Percentiles rank a stretch among this genome's conserved stretches.
phyloP scores from a whole-genome alignment of 495 filamentous ascomycete species.

The Aspergillus biplanus region DNA sequence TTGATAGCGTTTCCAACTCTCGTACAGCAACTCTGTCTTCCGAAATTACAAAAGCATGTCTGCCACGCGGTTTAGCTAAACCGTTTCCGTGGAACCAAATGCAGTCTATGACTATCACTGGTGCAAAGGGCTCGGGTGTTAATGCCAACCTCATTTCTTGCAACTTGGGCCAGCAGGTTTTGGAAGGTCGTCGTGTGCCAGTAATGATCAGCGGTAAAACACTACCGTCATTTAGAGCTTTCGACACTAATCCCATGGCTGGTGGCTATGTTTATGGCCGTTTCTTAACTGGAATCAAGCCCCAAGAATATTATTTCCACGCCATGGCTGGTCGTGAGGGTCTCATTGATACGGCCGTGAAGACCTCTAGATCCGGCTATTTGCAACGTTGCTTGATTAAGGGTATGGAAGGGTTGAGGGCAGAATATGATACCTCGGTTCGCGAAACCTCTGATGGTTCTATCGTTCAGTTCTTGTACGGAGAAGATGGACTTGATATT shows the following conservation, averaged over 20 bases:
- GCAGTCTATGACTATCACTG: constrained; percentile 97
- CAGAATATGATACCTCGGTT: constrained; percentile 92
- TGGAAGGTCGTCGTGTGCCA: constrained; percentile 93
- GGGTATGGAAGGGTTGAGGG: constrained; percentile 94
- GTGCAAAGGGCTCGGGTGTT: constrained; percentile 89
- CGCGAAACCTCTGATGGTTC: constrained; percentile 86
- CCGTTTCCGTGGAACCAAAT: constrained; percentile 97
- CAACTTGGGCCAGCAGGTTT: constrained; percentile 93
- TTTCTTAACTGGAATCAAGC: constrained; percentile 96
- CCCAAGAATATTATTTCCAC: constrained; percentile 99
- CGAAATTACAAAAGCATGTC: constrained; percentile 73
- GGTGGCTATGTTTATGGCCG: constrained; percentile 94
- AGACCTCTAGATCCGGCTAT: constrained; percentile 96
- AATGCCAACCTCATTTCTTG: constrained; percentile 98
- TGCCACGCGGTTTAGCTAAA: constrained; percentile 84
- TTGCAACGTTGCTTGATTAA: constrained; percentile 98
- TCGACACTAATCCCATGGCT: constrained; percentile 84
- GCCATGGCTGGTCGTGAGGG: constrained; percentile 99
- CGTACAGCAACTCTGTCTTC: constrained; percentile 72
- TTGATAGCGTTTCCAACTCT: constrained; percentile 86
- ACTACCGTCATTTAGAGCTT: constrained; percentile 90
- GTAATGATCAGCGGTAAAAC: constrained; percentile 98
- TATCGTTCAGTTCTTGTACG: constrained; percentile 93
- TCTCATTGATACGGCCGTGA: constrained; percentile 98
- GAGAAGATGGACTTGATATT: constrained; percentile 93